Percentiles rank a stretch among this genome's conserved stretches.
Conservation (phyloP, 2,329 filamentous ascomycete genomes). For the Nannizzia gypsea region DNA sequence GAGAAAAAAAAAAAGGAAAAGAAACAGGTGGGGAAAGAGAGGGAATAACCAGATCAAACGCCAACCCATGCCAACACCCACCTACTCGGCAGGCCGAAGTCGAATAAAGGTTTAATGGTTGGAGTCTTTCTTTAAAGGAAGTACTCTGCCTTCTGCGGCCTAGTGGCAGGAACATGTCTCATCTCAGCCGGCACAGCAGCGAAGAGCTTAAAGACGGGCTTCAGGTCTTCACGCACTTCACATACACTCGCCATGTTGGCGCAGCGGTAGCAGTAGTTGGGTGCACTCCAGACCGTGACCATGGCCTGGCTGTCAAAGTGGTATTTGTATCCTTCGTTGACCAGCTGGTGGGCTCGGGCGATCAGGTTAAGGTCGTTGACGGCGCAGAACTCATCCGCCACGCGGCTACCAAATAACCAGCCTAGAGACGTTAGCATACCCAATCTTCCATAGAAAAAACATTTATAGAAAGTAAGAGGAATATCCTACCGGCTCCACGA, state of each 20-base stretch:
- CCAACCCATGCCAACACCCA: not conserved
- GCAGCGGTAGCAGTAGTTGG: slow-evolving; percentile 96
- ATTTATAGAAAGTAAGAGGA: slow-evolving; percentile 25
- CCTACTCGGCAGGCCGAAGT: too few species aligned
- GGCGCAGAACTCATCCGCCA: slow-evolving; percentile 83
- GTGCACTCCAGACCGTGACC: slow-evolving; percentile 81
- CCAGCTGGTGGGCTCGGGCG: slow-evolving; percentile 90
- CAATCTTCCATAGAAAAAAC: not conserved
- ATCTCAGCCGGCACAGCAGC: slow-evolving; percentile 37
- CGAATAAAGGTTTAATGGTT: too few species aligned
- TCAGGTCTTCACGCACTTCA: slow-evolving; percentile 72
- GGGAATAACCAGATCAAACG: not conserved
- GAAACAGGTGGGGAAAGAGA: not conserved
- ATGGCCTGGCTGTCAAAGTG: slow-evolving; percentile 87
- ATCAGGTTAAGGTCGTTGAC: slow-evolving; percentile 96
- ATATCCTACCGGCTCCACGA: slow-evolving; percentile 63
- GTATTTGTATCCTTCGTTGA: slow-evolving; percentile 99
- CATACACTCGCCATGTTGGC: slow-evolving; percentile 83
- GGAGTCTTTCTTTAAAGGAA: slow-evolving; percentile 35
- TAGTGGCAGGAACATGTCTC: slow-evolving; percentile 33
- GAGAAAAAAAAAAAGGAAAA: not conserved
- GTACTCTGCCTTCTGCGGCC: slow-evolving; percentile 38
- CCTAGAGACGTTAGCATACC: slow-evolving; percentile 5
- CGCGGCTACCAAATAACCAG: slow-evolving; percentile 15
- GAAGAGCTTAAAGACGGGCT: slow-evolving; percentile 65